Percentiles rank a stretch among this genome's conserved stretches.
Evolutionary conservation across 768 basidiomycete genomes (phyloP).

Genomic region (Mycena rebaudengoi): DNA sequence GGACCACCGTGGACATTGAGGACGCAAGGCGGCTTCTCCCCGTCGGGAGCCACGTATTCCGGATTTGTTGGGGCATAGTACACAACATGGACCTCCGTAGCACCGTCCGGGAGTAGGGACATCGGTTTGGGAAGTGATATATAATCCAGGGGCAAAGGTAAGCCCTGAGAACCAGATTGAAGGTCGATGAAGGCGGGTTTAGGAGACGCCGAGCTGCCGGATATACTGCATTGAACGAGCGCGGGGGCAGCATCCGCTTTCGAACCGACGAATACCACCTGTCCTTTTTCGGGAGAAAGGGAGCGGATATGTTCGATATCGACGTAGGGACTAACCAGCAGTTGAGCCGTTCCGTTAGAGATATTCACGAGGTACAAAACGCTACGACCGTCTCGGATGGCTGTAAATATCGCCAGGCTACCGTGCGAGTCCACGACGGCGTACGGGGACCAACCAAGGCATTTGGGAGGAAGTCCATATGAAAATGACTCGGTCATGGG

Average conservation of each 20-base stretch:
- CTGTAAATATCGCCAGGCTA: slow-evolving; percentile 46
- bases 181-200: slow-evolving; percentile 26
- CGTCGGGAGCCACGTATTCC: slow-evolving; percentile 55
- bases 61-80: slow-evolving; percentile 77
- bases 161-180: slow-evolving; percentile 13
- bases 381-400: slow-evolving; percentile 50
- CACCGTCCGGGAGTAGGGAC: slow-evolving; percentile 41
- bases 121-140: slow-evolving; percentile 61
- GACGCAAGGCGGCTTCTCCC: slow-evolving; percentile 74
- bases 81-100: slow-evolving; percentile 59
- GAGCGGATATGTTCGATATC: slow-evolving; percentile 45
- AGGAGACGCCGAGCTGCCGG: slow-evolving; percentile 18
- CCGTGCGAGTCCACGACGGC: slow-evolving; percentile 50
- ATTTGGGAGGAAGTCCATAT: slow-evolving; percentile 65
- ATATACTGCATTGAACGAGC: slow-evolving; percentile 48
- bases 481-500: slow-evolving; percentile 56
- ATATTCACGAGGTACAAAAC: slow-evolving; percentile 52
- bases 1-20: slow-evolving; percentile 79
- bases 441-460: slow-evolving; percentile 56
- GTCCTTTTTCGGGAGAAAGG: slow-evolving; percentile 36
- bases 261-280: slow-evolving; percentile 54
- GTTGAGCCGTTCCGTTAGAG: slow-evolving; percentile 31
- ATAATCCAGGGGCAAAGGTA: slow-evolving; percentile 23
- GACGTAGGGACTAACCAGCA: slow-evolving; percentile 48
- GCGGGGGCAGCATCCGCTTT: slow-evolving; percentile 47